Conservation (phyloP, 805 yeast genomes). For the Kuraishia cidri region DNA sequence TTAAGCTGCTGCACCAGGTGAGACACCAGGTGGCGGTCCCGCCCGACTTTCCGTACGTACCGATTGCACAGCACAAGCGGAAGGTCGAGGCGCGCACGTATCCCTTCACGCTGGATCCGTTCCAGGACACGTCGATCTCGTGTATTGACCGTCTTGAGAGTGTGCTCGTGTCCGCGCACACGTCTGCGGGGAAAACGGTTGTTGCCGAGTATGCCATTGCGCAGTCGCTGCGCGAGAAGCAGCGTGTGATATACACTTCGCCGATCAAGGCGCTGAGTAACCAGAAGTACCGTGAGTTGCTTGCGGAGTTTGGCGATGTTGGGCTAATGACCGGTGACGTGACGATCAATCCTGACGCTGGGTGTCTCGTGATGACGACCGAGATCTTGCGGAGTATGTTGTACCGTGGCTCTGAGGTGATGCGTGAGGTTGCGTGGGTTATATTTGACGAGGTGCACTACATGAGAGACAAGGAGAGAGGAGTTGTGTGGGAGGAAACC, state of each 20-base stretch:
- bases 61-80: constrained; percentile 83
- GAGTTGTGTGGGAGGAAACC: constrained; percentile 99
- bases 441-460: constrained; percentile 97
- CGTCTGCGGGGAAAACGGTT: constrained; percentile 96
- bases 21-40: constrained; percentile 98
- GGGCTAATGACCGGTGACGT: constrained; percentile 99
- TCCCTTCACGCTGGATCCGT: constrained; percentile 92
- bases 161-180: constrained; percentile 94
- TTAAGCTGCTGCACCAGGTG: constrained; percentile 83
- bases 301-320: constrained; percentile 92
- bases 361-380: constrained; percentile 97
- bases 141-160: constrained; percentile 94
- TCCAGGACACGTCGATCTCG: constrained; percentile 93
- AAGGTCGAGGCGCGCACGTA: constrained; percentile 75
- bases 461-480: constrained; percentile 96
- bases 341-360: constrained; percentile 96
- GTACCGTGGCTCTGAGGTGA: constrained; percentile 93
- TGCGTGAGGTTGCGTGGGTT: constrained; percentile 99
- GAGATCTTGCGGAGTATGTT: constrained; percentile 96
- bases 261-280: constrained; percentile 93
- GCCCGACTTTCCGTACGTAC: constrained; percentile 78
- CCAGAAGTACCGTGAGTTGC: constrained; percentile 86
- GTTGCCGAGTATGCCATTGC: constrained; percentile 98
- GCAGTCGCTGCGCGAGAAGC: constrained; percentile 83
- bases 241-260: constrained; percentile 90